These are phyloP conservation scores for Dryas drummondii DNA, from an alignment of 306 rosid species.

Conservation along the genomic window DNA sequence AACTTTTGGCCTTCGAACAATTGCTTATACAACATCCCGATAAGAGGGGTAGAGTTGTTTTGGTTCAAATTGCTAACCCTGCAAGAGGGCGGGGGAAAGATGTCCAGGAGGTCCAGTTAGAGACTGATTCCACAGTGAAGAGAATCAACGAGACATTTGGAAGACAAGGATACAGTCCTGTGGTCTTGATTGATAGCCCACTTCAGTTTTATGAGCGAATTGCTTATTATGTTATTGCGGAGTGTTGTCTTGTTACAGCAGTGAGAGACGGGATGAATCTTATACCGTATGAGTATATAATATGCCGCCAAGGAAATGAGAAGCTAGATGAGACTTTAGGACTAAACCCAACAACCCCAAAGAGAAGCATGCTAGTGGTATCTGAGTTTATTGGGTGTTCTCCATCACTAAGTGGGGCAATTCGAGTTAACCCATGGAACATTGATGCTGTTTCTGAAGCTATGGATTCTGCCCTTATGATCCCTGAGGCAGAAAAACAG, in stretches of 20 bases:
- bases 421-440: slow-evolving; percentile 91
- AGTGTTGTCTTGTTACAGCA: slow-evolving; percentile 89
- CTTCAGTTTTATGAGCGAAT: slow-evolving; percentile 74
- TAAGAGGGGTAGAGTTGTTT: slow-evolving; percentile 73
- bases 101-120: slow-evolving; percentile 70
- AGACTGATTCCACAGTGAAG: slow-evolving; percentile 61
- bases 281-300: slow-evolving; percentile 78
- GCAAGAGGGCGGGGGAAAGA: slow-evolving; percentile 89
- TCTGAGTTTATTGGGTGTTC: slow-evolving; percentile 95
- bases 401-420: slow-evolving; percentile 86
- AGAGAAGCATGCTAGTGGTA: slow-evolving; percentile 78
- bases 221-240: slow-evolving; percentile 77
- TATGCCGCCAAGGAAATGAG: slow-evolving; percentile 80
- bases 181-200: slow-evolving; percentile 66
- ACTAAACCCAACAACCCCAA: slow-evolving; percentile 35
- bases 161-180: slow-evolving; percentile 72
- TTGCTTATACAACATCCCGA: slow-evolving; percentile 78
- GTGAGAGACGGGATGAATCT: slow-evolving; percentile 97
- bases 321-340: slow-evolving; percentile 69
- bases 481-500: slow-evolving; percentile 71
- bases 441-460: slow-evolving; percentile 89
- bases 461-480: slow-evolving; percentile 70
- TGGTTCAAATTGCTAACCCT: slow-evolving; percentile 85
- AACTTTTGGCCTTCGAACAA: slow-evolving; percentile 87
- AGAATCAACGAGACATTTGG: slow-evolving; percentile 63